Percentiles rank a stretch among this genome's conserved stretches.
Conservation (phyloP, 257 asterid genomes). For the Solanum etuberosum region DNA sequence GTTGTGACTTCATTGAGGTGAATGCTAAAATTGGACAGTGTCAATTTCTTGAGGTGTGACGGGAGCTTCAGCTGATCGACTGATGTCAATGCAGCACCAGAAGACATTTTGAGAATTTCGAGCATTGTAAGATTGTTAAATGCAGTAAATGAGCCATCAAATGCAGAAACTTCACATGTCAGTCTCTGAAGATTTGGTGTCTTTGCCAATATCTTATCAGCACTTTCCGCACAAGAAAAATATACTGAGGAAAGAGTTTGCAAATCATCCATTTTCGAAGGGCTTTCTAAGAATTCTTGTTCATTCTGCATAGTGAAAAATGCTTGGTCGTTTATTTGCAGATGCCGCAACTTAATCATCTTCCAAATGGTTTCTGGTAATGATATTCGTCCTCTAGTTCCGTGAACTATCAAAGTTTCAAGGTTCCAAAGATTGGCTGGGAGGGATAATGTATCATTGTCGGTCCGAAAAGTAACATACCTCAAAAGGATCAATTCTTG, state of each 20-base stretch:
- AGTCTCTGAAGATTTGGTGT: neutral
- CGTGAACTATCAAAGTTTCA: neutral
- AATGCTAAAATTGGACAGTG: neutral
- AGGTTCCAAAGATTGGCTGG: slow-evolving; percentile 1
- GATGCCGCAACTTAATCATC: neutral
- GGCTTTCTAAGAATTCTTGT: neutral
- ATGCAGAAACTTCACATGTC: neutral
- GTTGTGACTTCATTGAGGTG: neutral
- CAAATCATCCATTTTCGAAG: neutral
- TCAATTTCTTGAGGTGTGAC: neutral
- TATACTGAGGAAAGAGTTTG: neutral
- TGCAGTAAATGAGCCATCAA: neutral
- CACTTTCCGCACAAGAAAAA: neutral
- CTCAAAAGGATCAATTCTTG: neutral
- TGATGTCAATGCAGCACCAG: neutral
- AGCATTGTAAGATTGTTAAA: neutral
- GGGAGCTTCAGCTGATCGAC: neutral
- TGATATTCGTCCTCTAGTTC: neutral
- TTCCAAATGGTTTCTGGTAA: neutral
- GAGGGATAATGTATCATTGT: neutral
- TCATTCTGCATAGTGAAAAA: neutral
- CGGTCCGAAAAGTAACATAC: neutral
- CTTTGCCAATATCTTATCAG: neutral
- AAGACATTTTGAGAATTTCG: neutral
- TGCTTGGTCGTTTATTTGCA: neutral